Percentiles rank a stretch among this genome's conserved stretches.
These are phyloP conservation scores for Moringa oleifera DNA, from an alignment of 345 rosid genomes.

Conservation along the genomic window DNA sequence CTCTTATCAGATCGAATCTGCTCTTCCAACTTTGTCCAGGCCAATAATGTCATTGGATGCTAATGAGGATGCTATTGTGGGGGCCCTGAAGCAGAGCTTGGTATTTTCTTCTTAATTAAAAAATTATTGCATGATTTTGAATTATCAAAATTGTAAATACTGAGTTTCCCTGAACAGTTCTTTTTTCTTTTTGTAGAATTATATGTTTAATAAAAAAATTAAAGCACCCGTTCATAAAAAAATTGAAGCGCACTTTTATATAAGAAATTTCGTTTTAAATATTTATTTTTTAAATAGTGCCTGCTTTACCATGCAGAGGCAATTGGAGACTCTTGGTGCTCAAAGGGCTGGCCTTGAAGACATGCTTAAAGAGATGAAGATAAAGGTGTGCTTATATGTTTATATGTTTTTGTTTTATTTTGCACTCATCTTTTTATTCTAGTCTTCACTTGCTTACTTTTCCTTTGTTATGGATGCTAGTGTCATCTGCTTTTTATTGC, in stretches of 20 bases:
- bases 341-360: slow-evolving; percentile 99
- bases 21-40: slow-evolving; percentile 76
- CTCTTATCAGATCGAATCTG: slow-evolving; percentile 75
- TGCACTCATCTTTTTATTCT: too few species aligned
- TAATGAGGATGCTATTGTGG: slow-evolving; percentile 92
- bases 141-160: too few species aligned
- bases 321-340: slow-evolving; percentile 93
- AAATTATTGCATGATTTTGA: neutral
- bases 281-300: slow-evolving; percentile 13
- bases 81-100: slow-evolving; percentile 88
- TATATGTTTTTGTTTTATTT: neutral
- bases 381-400: slow-evolving; percentile 79
- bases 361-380: slow-evolving; percentile 98
- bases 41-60: slow-evolving; percentile 99
- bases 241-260: slow-evolving; percentile 8
- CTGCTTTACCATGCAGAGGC: slow-evolving; percentile 59
- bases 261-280: neutral
- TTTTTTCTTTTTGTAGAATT: neutral
- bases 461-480: neutral
- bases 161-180: too few species aligned
- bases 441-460: too few species aligned
- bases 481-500: neutral
- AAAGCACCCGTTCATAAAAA: too few species aligned
- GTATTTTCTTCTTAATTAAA: slow-evolving; percentile 32
- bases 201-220: slow-evolving; percentile 5